Percentiles rank a stretch among this genome's conserved stretches.
Conservation (phyloP, 2,329 filamentous ascomycete genomes). For the Elsinoe perseae region DNA sequence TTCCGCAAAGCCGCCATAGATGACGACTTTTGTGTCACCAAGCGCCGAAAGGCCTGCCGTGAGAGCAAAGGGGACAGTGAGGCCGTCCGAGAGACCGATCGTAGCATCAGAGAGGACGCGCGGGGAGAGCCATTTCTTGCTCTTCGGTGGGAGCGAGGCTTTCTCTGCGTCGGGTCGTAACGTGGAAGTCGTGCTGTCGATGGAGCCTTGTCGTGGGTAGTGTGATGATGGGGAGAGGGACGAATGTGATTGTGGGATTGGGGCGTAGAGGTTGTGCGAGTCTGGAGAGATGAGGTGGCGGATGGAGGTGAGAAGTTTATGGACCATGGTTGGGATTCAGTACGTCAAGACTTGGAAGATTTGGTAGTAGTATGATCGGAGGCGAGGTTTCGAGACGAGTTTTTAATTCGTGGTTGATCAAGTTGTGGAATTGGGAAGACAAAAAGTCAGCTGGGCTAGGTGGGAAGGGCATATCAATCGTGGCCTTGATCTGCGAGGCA, state of each 20-base stretch:
- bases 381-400: no score
- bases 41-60: slow-evolving; percentile 37
- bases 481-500: slow-evolving; percentile 2
- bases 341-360: background rate
- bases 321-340: background rate
- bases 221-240: background rate
- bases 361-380: background rate
- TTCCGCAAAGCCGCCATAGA: slow-evolving; percentile 36
- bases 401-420: no score
- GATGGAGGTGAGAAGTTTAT: slow-evolving; percentile 1
- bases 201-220: background rate
- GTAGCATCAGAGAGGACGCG: slow-evolving; percentile 41
- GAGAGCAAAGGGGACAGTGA: slow-evolving; percentile 39
- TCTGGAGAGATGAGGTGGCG: background rate
- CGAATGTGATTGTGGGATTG: background rate
- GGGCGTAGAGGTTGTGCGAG: background rate
- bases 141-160: background rate
- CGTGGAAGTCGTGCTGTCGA: background rate
- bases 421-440: background rate
- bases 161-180: background rate
- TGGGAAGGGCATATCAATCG: background rate
- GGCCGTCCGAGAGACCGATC: slow-evolving; percentile 36
- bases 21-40: slow-evolving; percentile 33
- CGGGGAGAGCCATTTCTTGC: slow-evolving; percentile 22
- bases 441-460: background rate